Evolutionary conservation across 73 alveolate species (phyloP).

Genomic region (Paramecium sexaurelia): DNA sequence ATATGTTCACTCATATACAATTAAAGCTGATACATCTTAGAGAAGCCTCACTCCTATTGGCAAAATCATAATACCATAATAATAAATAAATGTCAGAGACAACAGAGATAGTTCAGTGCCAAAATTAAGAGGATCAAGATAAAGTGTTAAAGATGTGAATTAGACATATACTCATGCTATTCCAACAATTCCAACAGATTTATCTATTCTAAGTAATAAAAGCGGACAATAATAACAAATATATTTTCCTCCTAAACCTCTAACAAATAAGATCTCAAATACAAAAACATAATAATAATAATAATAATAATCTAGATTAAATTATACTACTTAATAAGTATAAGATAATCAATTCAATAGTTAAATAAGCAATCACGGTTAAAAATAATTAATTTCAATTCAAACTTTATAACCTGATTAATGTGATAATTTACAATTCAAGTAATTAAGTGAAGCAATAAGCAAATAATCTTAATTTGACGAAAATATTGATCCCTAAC

Average conservation of each 20-base stretch:
- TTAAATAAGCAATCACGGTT: background rate
- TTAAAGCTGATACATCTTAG: background rate
- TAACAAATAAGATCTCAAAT: background rate
- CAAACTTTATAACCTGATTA: background rate
- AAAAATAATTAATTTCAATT: background rate
- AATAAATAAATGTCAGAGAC: background rate
- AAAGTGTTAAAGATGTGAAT: background rate
- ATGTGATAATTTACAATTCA: background rate
- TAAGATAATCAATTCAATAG: background rate
- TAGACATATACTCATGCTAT: background rate
- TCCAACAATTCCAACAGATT: background rate
- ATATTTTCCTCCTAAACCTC: background rate
- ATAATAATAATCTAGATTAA: background rate
- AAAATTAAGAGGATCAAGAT: conserved; percentile 12
- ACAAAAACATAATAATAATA: background rate
- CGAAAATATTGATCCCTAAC: background rate
- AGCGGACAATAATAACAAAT: background rate
- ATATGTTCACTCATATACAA: conserved; percentile 51
- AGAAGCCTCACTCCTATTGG: conserved; percentile 23
- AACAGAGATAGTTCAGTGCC: conserved; percentile 34
- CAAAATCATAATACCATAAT: background rate
- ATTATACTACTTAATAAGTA: background rate
- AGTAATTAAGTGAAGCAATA: background rate
- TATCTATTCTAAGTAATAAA: background rate
- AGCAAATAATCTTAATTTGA: background rate